Evolutionary conservation across 768 basidiomycete genomes (phyloP).

Genomic region (Termitomyces sp.): DNA sequence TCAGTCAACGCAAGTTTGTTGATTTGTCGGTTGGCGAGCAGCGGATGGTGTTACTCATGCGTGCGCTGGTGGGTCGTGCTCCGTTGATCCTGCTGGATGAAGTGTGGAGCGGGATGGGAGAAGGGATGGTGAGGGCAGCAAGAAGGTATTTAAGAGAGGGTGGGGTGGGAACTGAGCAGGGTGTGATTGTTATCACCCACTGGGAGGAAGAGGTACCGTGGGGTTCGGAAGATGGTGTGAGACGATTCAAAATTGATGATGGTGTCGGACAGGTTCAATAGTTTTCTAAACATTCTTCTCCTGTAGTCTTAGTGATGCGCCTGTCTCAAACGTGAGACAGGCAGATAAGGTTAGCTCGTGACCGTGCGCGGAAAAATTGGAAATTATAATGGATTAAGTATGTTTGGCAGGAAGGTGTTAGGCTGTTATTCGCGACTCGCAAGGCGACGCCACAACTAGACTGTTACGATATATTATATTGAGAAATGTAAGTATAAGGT

Average conservation of each 20-base stretch:
- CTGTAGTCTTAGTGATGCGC: background rate
- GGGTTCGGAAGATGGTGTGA: slow-evolving; percentile 49
- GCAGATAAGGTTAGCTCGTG: too few relatives aligned
- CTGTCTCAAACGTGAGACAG: too few relatives aligned
- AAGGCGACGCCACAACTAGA: too few relatives aligned
- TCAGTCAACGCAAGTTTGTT: slow-evolving; percentile 50
- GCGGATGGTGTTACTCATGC: slow-evolving; percentile 75
- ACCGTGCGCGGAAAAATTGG: too few relatives aligned
- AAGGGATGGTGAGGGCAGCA: slow-evolving; percentile 62
- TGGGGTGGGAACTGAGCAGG: slow-evolving; percentile 53
- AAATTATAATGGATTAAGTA: too few relatives aligned
- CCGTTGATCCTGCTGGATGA: slow-evolving; percentile 84
- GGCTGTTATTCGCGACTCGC: too few relatives aligned
- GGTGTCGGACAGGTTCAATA: slow-evolving; percentile 19
- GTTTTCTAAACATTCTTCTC: background rate
- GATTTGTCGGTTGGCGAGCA: slow-evolving; percentile 71
- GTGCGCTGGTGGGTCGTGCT: slow-evolving; percentile 74
- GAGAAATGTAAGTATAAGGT: too few relatives aligned
- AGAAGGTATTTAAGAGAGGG: slow-evolving; percentile 51
- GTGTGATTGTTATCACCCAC: slow-evolving; percentile 82
- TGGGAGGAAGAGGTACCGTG: slow-evolving; percentile 93
- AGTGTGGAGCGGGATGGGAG: slow-evolving; percentile 91
- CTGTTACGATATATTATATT: too few relatives aligned
- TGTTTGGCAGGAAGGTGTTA: too few relatives aligned
- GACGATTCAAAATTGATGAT: slow-evolving; percentile 24